These are phyloP conservation scores for Backusella circina DNA, from an alignment of 192 early-diverging fungal species.

Conservation along the genomic window DNA sequence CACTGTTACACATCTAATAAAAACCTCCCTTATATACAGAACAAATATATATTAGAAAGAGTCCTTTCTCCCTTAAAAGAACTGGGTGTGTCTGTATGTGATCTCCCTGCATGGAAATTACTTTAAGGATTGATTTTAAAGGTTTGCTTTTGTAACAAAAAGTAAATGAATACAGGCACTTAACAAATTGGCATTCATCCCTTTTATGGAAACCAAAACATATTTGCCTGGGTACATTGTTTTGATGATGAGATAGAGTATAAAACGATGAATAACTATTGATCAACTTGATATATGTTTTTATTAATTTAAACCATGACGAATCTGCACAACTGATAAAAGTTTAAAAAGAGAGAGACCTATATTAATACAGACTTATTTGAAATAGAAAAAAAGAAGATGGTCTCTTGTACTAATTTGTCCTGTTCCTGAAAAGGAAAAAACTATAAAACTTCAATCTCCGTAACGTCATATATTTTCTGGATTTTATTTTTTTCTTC, in stretches of 20 bases:
- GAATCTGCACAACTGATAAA: neutral
- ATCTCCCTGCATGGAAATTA: neutral
- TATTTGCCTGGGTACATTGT: neutral
- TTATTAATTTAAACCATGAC: neutral
- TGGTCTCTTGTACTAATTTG: neutral
- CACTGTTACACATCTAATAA: neutral
- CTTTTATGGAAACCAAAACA: neutral
- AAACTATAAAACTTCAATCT: neutral
- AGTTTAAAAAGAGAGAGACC: no score
- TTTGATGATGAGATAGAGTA: neutral
- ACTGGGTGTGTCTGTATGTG: neutral
- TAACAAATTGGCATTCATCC: neutral
- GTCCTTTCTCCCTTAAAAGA: neutral
- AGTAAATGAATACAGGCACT: neutral
- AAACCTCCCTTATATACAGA: neutral
- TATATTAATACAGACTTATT: neutral
- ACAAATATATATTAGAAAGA: neutral
- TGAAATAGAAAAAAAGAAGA: neutral
- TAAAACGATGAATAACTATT: neutral
- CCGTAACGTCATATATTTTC: neutral
- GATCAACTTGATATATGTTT: neutral
- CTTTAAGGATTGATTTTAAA: neutral
- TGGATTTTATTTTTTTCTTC: neutral
- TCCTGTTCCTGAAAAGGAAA: neutral
- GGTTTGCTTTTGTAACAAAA: neutral